Evolutionary conservation across 257 asterid genomes (phyloP), one percentile per base, ranked within the genome.

Genomic region (Ehretia macrophylla): DNA sequence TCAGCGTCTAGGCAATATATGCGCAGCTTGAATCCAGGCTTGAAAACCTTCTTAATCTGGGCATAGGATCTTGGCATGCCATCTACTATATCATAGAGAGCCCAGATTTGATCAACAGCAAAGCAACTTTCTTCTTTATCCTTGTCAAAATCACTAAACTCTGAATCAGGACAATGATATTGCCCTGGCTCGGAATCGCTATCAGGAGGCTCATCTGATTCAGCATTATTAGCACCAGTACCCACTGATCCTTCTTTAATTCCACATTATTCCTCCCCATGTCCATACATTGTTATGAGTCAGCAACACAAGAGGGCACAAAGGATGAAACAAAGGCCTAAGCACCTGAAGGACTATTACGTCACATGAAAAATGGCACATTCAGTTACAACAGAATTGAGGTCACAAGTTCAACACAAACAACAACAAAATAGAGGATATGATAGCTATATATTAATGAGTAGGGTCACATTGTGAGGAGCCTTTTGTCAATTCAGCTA

Each of bases 31-130:
- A 82, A 89, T 60, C 83, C 83, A 42, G 74, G 47, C 23, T 61
- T 35, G 56, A 17, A 14, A 14, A 81, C 82, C 62, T 66, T 76
- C 66, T 40, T 79, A 64, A 89, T 78, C 71, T 66, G 83, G 14
- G 95, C 94, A 51, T 86, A 79, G 64, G 64, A 89, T 72, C 97
- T 84, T 27, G 97, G 97, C 97, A 89, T 80, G 59, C 85, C 75
- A 67, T 86, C 88, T 9, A 35, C 56, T 20, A 72, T 44, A 64
- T 79, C 95, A 53, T 82, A 89, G 64, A 90, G 87, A 72, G 95
- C 94, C 97, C 97, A 89, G 62, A 75, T 59, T 62, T 89, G 97
- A 72, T 69, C 76, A 63, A 39, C 78, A 46, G 72, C 62, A 70
- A 89, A 86, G 64, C 58, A 44, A 38, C 48, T 58, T 27, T 63